Conservation (phyloP, 78 protist genomes). For the Tieghemostelium lacteum region DNA sequence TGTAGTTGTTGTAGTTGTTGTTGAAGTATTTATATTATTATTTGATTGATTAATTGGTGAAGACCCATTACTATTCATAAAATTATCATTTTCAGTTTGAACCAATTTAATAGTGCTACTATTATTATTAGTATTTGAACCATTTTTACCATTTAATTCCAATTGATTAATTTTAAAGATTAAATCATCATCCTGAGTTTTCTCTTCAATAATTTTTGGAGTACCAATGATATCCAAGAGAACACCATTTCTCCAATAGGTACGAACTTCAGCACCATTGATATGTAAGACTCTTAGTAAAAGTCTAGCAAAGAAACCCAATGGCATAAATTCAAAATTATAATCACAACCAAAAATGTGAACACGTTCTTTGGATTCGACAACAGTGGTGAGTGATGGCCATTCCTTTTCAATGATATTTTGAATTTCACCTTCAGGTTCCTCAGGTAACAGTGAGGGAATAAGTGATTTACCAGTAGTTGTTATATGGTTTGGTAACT, state of each 20-base stretch:
- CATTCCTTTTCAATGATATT: constrained; percentile 31
- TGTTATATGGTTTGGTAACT: constrained; percentile 13
- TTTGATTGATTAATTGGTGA: neutral
- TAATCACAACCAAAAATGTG: constrained; percentile 73
- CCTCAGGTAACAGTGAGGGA: constrained; percentile 78
- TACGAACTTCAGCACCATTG: constrained; percentile 33
- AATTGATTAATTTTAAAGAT: neutral
- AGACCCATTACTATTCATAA: no score
- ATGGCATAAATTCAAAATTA: constrained; percentile 75
- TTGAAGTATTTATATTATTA: neutral
- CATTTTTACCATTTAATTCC: neutral
- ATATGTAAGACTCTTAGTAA: constrained; percentile 39
- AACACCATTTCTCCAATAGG: constrained; percentile 77
- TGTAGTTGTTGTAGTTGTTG: constrained; percentile 4
- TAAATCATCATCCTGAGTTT: neutral
- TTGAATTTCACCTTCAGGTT: constrained; percentile 45
- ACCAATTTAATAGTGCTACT: neutral
- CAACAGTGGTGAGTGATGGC: constrained; percentile 6
- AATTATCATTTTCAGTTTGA: neutral
- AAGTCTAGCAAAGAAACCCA: constrained; percentile 70
- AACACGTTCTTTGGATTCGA: constrained; percentile 4
- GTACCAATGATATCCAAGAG: constrained; percentile 21
- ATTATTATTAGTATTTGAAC: neutral
- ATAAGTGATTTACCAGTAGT: neutral
- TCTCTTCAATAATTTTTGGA: neutral